Base-by-base conservation (phyloP, 208 protist species). In the Tritrichomonas musculus region DNA sequence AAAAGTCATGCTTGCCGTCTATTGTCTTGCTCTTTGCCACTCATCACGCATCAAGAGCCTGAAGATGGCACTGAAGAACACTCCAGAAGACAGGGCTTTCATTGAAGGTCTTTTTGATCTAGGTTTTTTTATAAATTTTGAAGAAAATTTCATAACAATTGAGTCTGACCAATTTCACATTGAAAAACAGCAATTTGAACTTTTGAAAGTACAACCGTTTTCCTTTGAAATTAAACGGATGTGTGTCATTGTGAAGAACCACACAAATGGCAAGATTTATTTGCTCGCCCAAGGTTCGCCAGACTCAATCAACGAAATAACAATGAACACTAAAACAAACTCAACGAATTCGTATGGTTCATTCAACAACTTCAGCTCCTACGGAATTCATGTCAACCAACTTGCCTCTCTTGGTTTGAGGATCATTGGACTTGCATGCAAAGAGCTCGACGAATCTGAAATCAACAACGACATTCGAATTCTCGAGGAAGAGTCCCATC, bases 391-490 rank as follows among this genome's bases (percentile, higher is more conserved):
- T 41, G 73, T 94, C 13, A 33, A 50, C 20, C 36, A 39, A 66
- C 69, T 92, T 49, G 25, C 93, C 33, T 64, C 49, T 44, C 39
- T 92, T 22, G 93, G 92, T 60, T n/a, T 77, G 5, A n/a, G 50
- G 41, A 27, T 50, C 30, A 93, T 75, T 53, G 50, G n/a, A 41
- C 5, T 93, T 1, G 17, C 55, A 5, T 47, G 39, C 4, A 5
- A 30, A 1, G 36, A 92, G 20, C 20, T 75, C 0, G n/a, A 33
- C 27, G 60, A 93, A 49, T 3, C 27, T 33, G 39, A 93, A 30
- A 8, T n/a, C 20, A 53, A 3, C 41, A 30, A 22, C 0, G 72
- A 95, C 27, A 92, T 97, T n/a, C n/a, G n/a, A n/a, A n/a, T n/a
- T n/a, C n/a, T 94, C 41, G 94, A 94, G 30, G 2, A 55, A 1